These are phyloP conservation scores for Neonectria hederae DNA, from an alignment of 2,329 filamentous ascomycete species.

Conservation along the genomic window DNA sequence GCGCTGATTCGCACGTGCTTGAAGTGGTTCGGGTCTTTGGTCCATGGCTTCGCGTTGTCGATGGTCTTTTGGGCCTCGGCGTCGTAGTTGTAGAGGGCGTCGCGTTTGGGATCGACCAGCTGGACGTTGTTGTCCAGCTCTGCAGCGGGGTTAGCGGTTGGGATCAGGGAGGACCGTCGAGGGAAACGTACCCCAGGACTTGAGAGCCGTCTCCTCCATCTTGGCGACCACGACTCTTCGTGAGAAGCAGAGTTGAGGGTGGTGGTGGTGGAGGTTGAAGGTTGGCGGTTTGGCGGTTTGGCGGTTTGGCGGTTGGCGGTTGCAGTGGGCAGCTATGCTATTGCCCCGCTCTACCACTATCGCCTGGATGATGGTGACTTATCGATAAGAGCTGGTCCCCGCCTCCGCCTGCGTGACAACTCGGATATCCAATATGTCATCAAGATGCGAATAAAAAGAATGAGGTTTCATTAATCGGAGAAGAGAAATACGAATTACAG, in stretches of 20 bases:
- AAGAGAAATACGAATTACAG: not conserved
- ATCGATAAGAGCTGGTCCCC: constrained; percentile 41
- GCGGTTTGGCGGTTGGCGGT: constrained; percentile 5
- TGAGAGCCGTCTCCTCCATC: constrained; percentile 46
- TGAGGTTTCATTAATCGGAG: not conserved
- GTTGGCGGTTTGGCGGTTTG: constrained; percentile 5
- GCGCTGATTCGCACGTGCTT: constrained; percentile 93
- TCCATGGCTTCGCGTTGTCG: constrained; percentile 76
- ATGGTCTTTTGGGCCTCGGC: constrained; percentile 72
- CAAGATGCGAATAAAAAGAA: too few relatives aligned
- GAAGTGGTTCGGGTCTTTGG: constrained; percentile 83
- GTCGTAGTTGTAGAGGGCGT: constrained; percentile 91
- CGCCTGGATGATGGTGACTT: constrained; percentile 16
- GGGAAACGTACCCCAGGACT: constrained; percentile 42
- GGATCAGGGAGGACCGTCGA: too few relatives aligned
- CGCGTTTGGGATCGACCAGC: constrained; percentile 85
- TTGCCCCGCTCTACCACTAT: constrained; percentile 38
- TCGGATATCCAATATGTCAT: not conserved
- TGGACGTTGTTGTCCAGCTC: constrained; percentile 89
- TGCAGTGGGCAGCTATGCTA: not conserved
- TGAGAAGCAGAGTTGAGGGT: constrained; percentile 18
- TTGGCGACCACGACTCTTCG: constrained; percentile 29
- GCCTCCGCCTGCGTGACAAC: not conserved
- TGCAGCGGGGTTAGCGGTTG: constrained; percentile 49
- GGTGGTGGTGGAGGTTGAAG: constrained; percentile 26